Conservation (phyloP, 139 green algal genomes). For the Chlorella sp. region DNA sequence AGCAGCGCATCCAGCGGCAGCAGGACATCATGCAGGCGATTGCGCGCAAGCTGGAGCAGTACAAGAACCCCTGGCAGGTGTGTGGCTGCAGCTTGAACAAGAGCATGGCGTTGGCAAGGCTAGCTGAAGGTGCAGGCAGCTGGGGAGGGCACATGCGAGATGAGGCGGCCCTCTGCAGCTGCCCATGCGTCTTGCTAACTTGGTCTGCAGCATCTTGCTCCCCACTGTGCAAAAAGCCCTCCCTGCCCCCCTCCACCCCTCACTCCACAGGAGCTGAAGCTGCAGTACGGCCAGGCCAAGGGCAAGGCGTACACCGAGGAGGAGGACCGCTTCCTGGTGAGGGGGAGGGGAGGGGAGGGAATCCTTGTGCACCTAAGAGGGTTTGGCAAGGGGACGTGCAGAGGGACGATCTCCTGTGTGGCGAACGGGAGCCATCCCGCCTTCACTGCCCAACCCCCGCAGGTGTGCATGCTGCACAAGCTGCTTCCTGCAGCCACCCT, state of each 20-base stretch:
- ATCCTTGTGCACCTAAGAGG: too few relatives aligned
- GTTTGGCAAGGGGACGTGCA: neutral
- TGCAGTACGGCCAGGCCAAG: conserved; percentile 97
- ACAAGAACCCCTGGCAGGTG: conserved; percentile 94
- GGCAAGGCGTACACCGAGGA: conserved; percentile 99
- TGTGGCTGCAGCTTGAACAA: too few relatives aligned
- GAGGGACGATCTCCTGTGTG: too few relatives aligned
- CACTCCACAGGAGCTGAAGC: conserved; percentile 61
- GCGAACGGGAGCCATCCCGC: too few relatives aligned
- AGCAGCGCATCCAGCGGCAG: conserved; percentile 87
- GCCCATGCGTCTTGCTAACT: too few relatives aligned
- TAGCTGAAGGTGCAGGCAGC: too few relatives aligned
- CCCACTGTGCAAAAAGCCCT: neutral
- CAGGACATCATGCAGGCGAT: conserved; percentile 91
- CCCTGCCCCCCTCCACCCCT: neutral
- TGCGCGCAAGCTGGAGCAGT: conserved; percentile 90
- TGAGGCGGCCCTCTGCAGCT: too few relatives aligned
- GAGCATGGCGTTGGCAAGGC: too few relatives aligned
- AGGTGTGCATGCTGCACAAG: neutral
- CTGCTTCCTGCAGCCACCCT: neutral
- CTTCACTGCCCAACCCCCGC: too few relatives aligned
- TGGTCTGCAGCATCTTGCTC: too few relatives aligned
- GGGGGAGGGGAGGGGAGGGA: neutral
- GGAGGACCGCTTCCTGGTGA: conserved; percentile 77
- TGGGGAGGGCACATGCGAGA: too few relatives aligned